Base-by-base conservation (phyloP, 345 rosid genomes). In the Geranium rotundifolium region DNA sequence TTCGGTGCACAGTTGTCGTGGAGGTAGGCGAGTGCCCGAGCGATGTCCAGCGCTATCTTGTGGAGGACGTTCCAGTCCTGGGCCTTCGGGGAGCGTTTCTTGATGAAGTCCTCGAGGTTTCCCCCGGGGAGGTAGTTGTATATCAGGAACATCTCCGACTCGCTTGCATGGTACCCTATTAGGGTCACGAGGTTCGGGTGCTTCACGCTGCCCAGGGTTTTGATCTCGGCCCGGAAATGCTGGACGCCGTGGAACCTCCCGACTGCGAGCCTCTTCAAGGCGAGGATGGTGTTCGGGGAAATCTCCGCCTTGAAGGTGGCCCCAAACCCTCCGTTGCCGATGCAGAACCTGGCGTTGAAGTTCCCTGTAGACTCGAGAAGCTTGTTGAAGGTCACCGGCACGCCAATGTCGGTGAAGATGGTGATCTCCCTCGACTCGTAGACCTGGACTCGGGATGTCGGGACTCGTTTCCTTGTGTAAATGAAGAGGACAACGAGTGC, bases 71-170 rank as follows among this genome's bases (percentile, higher is more conserved):
- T 71, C 78, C 76, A 77, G 19, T 30, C 37, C 50, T 57, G 62
- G 8, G 59, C 66, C 50, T 66, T 50, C 1, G 61, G 13, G 7
- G 77, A 68, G 66, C 77, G 67, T 23, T 66, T 73, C 65, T 71
- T 58, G 20, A 77, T 73, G 57, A 73, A 73, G n/a, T 68, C 54
- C 63, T 71, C 81, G 56, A 77, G 55, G 58, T 73, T 77, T 18
- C 78, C 75, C n/a, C 78, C 73, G 4, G 75, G 73, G n/a, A 77
- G 60, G 23, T 71, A 77, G 58, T 77, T 77, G 61, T 73, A 73
- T 23, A 73, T 59, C 52, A 73, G 73, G 61, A 77, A 77, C 77
- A 73, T 77, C 58, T 77, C 71, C 7, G 60, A 27, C 59, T 71
- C 75, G 54, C 73, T 77, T 19, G 77, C 81, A 23, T 68, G 77